phyloP scores from a whole-genome alignment of 441 rosid genomes.

The Geranium incanum region DNA sequence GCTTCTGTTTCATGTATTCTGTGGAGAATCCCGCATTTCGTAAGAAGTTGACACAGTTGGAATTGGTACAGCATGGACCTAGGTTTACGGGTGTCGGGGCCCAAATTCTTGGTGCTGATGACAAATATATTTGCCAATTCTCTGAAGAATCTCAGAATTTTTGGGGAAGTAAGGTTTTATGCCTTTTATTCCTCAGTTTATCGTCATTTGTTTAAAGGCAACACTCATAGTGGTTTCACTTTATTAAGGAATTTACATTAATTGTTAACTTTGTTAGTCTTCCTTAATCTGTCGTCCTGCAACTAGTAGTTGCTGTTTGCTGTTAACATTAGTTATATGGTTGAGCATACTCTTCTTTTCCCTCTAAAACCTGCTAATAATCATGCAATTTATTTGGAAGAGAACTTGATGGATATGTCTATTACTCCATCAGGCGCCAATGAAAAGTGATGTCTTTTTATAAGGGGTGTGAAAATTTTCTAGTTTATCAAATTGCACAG shows the following conservation, averaged over 20 bases:
- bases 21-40: conserved; percentile 77
- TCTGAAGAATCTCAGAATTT: conserved; percentile 60
- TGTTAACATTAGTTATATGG: not conserved
- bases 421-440: not conserved
- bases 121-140: conserved; percentile 70
- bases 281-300: not conserved
- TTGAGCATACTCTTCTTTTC: not conserved
- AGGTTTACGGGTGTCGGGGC: conserved; percentile 83
- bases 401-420: not conserved
- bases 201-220: not conserved
- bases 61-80: conserved; percentile 52
- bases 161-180: conserved; percentile 73
- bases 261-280: conserved; percentile 8
- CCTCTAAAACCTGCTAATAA: not conserved
- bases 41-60: conserved; percentile 43
- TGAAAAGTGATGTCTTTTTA: not conserved
- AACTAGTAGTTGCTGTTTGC: not conserved
- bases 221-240: not conserved
- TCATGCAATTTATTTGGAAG: not conserved
- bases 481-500: not conserved
- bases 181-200: not conserved
- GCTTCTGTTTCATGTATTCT: conserved; percentile 91
- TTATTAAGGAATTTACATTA: not conserved
- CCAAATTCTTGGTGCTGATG: conserved; percentile 85
- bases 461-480: not conserved